Percentiles rank a stretch among this genome's conserved stretches.
phyloP scores from a whole-genome alignment of 78 protist genomes.

The Acrasis kona region DNA sequence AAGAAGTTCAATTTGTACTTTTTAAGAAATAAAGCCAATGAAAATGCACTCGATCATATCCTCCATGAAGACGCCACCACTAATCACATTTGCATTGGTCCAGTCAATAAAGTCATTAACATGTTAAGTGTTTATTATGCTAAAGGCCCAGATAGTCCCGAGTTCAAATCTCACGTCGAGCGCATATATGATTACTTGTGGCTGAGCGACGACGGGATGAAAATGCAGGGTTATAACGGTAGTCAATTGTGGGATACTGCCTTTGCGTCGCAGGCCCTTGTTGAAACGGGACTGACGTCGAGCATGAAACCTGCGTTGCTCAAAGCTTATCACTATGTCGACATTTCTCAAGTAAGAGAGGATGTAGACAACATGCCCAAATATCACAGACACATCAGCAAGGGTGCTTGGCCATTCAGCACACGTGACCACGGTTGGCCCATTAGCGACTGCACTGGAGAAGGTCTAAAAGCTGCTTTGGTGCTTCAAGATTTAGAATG shows the following conservation, averaged over 20 bases:
- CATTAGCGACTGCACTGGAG: slow-evolving; percentile 88
- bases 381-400: slow-evolving; percentile 59
- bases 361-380: slow-evolving; percentile 4
- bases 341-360: slow-evolving; percentile 62
- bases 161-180: slow-evolving; percentile 46
- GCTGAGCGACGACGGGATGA: slow-evolving; percentile 79
- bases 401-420: slow-evolving; percentile 90
- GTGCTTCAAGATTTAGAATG: slow-evolving; percentile 14
- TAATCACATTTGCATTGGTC: slow-evolving; percentile 80
- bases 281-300: slow-evolving; percentile 24
- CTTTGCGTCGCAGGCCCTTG: slow-evolving; percentile 69
- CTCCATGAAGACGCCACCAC: slow-evolving; percentile 74
- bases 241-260: slow-evolving; percentile 93
- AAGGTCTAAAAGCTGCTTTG: slow-evolving; percentile 65
- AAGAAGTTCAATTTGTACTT: too few species aligned
- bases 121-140: slow-evolving; percentile 47
- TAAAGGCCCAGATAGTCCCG: slow-evolving; percentile 37
- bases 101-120: slow-evolving; percentile 74
- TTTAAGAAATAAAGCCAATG: slow-evolving; percentile 33
- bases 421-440: slow-evolving; percentile 84
- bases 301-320: slow-evolving; percentile 21
- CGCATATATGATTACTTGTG: slow-evolving; percentile 83
- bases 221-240: slow-evolving; percentile 91
- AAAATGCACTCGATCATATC: slow-evolving; percentile 38
- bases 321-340: slow-evolving; percentile 53